Evolutionary conservation across 2,329 filamentous ascomycete genomes (phyloP), one percentile per base, ranked within the genome.

Genomic region (Colletotrichum lini): DNA sequence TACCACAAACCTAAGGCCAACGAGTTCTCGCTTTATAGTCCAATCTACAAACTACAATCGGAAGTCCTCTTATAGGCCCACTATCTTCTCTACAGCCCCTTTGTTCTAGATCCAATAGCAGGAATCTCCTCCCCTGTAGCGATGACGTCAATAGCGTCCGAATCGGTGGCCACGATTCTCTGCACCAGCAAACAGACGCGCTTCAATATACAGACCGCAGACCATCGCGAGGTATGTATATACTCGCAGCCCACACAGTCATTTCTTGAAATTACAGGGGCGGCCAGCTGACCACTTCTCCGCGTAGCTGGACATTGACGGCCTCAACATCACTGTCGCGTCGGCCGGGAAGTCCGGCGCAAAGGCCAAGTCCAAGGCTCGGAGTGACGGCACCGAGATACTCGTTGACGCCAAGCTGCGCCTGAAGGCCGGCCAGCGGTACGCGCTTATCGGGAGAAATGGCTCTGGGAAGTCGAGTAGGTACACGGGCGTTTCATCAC

Each of bases 381-480:
- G 78, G 54, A 73, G 77, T 13, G 83, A 85, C 4, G 87, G 86
- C 12, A 81, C 86, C n/a, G 94, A 96, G 78, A 88, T 97, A 7
- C 84, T 97, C 3, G 85, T 84, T 12, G 89, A 92, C 78, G 92
- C 92, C 1, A 91, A 90, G 67, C 82, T 97, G 45, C 89, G 91
- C 30, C 82, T 97, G 3, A 93, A 96, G 74, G 89, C 91, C 60
- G 92, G 93, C 0, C 86, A 90, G 56, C 87, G 93, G 72, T 97
- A 97, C 84, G 94, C 93, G 0, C 84, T 97, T 2, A 85, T 96
- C 23, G 94, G 94, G 0, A 87, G 93, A 8, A 97, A 97, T 80
- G 94, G 94, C 0, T 92, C 91, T 2, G 94, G 94, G 7, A 97
- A 97, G 78, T 95, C 93, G 4, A 96, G 91, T 92, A 80, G 79